Base-by-base conservation (phyloP, 2,329 filamentous ascomycete genomes). In the Xylaria sp. region DNA sequence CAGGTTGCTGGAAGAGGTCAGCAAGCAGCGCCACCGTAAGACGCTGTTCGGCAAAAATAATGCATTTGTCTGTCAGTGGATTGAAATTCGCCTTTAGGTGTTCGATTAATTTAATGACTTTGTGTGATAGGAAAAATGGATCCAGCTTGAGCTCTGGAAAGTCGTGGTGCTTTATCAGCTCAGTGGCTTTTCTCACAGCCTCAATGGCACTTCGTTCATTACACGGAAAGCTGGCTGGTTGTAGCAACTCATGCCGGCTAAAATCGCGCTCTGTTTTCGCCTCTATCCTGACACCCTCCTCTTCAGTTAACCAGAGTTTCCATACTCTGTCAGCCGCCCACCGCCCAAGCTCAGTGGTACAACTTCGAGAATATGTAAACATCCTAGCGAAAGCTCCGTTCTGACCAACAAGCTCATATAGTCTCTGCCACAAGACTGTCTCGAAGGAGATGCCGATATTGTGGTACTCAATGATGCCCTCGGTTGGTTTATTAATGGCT, bases 261-360 rank as follows among this genome's bases (percentile, higher is more conserved):
- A 77, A 74, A 45, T 77, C 74, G 6, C 76, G 75, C 63, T 83
- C 83, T 1, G 84, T 82, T 61, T 83, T 79, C 59, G 84, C 81
- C 51, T 90, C 84, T 2, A 92, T 78, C 65, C 86, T 90, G 3
- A 80, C 79, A 0, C 85, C 77, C 61, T 89, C 85, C 2, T 87
- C 80, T 5, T 91, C 85, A 0, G 83, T 82, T 21, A 96, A 80
- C 12, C 86, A 84, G 33, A 92, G 83, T 57, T 84, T 81, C 93
- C 93, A 97, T 60, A 92, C 88, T 53, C 87, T 82, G 72, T 99
- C 93, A 0, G 92, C 88, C 68, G 91, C 92, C 94, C 95, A 98
- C 2, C 83, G 78, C 0, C 95, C 95, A 3, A 98, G 81, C 43
- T 90, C 83, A 2, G 85, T 83, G 1, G 85, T 87, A 2, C 89